These are phyloP conservation scores for Aspergillus baeticus DNA, from an alignment of 495 filamentous ascomycete species.

Conservation along the genomic window DNA sequence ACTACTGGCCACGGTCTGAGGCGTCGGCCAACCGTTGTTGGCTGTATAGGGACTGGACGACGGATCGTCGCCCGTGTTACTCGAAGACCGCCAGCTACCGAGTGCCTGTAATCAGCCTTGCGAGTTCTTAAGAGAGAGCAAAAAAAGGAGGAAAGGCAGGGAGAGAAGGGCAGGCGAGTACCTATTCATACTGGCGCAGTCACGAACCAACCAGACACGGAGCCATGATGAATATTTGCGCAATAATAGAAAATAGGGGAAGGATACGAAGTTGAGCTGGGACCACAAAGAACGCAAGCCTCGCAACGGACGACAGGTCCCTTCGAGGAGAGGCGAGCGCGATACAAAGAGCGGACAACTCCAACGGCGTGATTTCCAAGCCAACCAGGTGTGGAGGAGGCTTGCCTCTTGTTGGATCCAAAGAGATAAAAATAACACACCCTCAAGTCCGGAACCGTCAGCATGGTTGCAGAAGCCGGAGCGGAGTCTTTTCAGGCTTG, in stretches of 20 bases:
- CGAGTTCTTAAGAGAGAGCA: slow-evolving; percentile 5
- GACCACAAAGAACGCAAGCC: slow-evolving; percentile 12
- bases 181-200: slow-evolving; percentile 43
- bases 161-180: slow-evolving; percentile 20
- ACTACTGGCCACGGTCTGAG: slow-evolving; percentile 26
- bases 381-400: slow-evolving; percentile 22
- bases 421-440: slow-evolving; percentile 31
- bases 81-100: slow-evolving; percentile 38
- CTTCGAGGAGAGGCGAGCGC: slow-evolving; percentile 14
- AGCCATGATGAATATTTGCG: slow-evolving; percentile 30
- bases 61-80: slow-evolving; percentile 41
- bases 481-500: background rate
- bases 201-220: slow-evolving; percentile 27
- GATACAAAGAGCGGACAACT: slow-evolving; percentile 31
- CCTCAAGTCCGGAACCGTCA: slow-evolving; percentile 9
- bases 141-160: slow-evolving; percentile 6
- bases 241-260: slow-evolving; percentile 12
- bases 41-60: slow-evolving; percentile 29
- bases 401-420: slow-evolving; percentile 18
- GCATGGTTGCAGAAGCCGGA: slow-evolving; percentile 5
- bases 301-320: slow-evolving; percentile 15
- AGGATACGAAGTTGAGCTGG: slow-evolving; percentile 13
- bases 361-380: slow-evolving; percentile 20
- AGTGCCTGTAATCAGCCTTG: slow-evolving; percentile 24
- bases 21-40: slow-evolving; percentile 32